A percentile compares a stretch with the other conserved stretches of the same genome.
Conservation (phyloP, 179 eudicot species). For the Corrigiola litoralis region DNA sequence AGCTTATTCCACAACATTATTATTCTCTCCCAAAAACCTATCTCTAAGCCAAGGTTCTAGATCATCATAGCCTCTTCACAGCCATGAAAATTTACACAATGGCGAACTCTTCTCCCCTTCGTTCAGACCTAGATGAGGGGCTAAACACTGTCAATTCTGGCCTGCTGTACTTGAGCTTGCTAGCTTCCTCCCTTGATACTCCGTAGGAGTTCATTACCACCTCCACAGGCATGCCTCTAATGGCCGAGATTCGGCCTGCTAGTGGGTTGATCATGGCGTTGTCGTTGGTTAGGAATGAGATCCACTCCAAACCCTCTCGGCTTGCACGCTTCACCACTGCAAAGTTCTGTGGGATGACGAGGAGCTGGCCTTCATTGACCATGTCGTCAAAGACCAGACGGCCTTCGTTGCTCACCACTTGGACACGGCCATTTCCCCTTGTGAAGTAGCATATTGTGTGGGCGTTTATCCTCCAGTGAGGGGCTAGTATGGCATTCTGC, state of each 20-base stretch:
- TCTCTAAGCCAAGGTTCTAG: background rate
- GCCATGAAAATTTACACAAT: constrained; percentile 23
- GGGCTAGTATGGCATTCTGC: constrained; percentile 57
- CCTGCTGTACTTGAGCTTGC: constrained; percentile 45
- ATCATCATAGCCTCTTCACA: too few species aligned
- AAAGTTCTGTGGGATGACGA: constrained; percentile 63
- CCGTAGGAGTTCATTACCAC: constrained; percentile 46
- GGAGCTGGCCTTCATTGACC: constrained; percentile 50
- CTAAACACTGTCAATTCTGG: constrained; percentile 37
- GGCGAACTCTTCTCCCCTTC: constrained; percentile 20
- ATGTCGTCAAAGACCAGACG: constrained; percentile 40
- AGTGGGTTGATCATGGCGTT: constrained; percentile 37
- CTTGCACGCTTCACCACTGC: constrained; percentile 50
- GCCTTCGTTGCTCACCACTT: constrained; percentile 40
- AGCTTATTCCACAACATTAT: background rate
- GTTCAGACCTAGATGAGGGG: constrained; percentile 20
- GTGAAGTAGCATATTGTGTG: constrained; percentile 47
- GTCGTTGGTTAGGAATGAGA: constrained; percentile 55
- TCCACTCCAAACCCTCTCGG: constrained; percentile 50
- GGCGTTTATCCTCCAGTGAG: constrained; percentile 60
- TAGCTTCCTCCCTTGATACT: constrained; percentile 47
- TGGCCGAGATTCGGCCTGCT: constrained; percentile 46
- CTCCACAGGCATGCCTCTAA: constrained; percentile 46
- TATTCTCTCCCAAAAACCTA: constrained; percentile 16
- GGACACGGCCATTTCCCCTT: constrained; percentile 46